These are phyloP conservation scores for Morella rubra DNA, from an alignment of 306 rosid genomes.

Conservation along the genomic window DNA sequence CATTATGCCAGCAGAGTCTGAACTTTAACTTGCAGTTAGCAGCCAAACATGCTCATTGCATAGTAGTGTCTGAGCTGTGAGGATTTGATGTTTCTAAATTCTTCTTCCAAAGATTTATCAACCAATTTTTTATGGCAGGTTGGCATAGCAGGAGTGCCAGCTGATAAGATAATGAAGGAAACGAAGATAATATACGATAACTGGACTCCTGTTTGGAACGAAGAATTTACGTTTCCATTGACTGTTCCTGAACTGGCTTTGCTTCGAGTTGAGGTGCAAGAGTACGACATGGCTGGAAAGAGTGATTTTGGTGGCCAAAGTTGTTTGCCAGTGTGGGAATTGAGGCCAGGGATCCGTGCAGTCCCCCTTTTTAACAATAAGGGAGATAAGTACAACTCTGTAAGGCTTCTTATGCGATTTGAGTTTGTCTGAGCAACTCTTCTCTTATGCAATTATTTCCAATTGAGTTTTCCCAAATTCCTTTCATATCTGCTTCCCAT, in stretches of 20 bases:
- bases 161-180: conserved; percentile 55
- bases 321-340: conserved; percentile 60
- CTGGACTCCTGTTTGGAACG: conserved; percentile 69
- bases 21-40: not conserved
- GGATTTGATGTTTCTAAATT: not conserved
- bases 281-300: conserved; percentile 58
- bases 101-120: conserved; percentile 9
- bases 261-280: conserved; percentile 63
- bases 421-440: conserved; percentile 37
- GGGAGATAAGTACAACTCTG: conserved; percentile 57
- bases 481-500: not conserved
- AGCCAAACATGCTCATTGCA: not conserved
- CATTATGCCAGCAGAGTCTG: not conserved
- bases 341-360: conserved; percentile 60
- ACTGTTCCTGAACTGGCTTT: conserved; percentile 67
- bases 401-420: conserved; percentile 59
- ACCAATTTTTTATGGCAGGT: conserved; percentile 39
- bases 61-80: not conserved
- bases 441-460: not conserved
- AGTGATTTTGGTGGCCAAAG: conserved; percentile 78
- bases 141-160: conserved; percentile 74
- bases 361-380: conserved; percentile 54
- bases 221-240: conserved; percentile 62
- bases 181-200: conserved; percentile 56
- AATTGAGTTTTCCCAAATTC: not conserved